Evolutionary conservation across 345 rosid genomes (phyloP), one percentile per base, ranked within the genome.

Genomic region (Turritis glabra): DNA sequence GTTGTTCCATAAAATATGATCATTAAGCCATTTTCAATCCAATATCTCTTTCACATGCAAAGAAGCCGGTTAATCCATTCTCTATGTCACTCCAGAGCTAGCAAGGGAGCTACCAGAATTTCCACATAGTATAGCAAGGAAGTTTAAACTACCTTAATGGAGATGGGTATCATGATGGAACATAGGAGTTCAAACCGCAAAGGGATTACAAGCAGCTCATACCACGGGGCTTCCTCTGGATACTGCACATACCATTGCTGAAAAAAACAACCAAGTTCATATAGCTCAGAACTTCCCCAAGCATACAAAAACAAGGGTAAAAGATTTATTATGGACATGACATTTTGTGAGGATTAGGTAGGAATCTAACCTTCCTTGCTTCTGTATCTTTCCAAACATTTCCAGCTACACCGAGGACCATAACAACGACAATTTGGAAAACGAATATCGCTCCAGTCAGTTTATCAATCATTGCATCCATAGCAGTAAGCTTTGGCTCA

Each of bases 381-480:
- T 92, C 97, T 48, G 97, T 87, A 73, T 95, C 98, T 88, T 92
- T 95, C 99, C 99, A 92, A 19, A 95, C 89, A 85, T 95, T 95
- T 77, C 99, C 99, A 62, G 98, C 97, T 61, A 88, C 73, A 64
- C 99, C 98, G 3, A 95, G 88, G 72, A 95, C 99, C 75, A 95
- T 22, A 58, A 95, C 98, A 63, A 95, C 98, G 10, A 95, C 98
- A 75, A 92, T 88, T 85, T 95, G 99, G 79, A 95, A 95, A 79
- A 92, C 86, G 81, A 95, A 95, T 80, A 95, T 95, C 33, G 99
- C 98, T 74, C 98, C 98, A 60, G 98, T 95, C 84, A 95, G 81
- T 82, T 95, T 95, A 88, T 95, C 98, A 54, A 95, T 95, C 97
- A 95, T 95, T 70, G 96, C 99, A 95, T 95, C 99, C 82, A 95